A percentile compares a stretch with the other conserved stretches of the same genome.
phyloP scores from a whole-genome alignment of 2,329 filamentous ascomycete genomes.

The Magnaporthales sp. region DNA sequence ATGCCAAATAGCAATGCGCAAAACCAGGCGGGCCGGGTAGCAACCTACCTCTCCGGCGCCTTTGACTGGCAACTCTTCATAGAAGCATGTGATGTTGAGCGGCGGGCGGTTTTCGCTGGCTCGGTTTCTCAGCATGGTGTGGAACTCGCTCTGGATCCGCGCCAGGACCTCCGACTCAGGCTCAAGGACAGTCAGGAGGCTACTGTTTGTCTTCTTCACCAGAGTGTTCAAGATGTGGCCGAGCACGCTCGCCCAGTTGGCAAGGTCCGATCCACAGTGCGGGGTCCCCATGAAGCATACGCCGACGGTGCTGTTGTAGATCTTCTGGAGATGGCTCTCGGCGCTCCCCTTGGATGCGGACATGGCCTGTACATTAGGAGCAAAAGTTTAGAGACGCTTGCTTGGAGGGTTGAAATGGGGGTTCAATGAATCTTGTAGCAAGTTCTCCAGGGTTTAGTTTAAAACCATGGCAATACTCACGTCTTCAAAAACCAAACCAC shows the following conservation, averaged over 20 bases:
- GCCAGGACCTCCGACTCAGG: slow-evolving; percentile 18
- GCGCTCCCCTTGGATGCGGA: slow-evolving; percentile 20
- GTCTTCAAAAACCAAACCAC: slow-evolving; percentile 29
- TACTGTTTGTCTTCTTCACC: slow-evolving; percentile 21
- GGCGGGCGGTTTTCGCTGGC: slow-evolving; percentile 7
- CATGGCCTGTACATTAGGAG: slow-evolving; percentile 16
- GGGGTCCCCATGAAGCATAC: slow-evolving; percentile 30
- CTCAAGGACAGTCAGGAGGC: slow-evolving; percentile 18
- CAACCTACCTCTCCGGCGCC: slow-evolving; percentile 3
- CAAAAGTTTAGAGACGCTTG: background rate
- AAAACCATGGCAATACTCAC: background rate
- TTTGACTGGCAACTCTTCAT: slow-evolving; percentile 21
- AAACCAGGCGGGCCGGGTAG: slow-evolving; percentile 16
- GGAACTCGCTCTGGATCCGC: slow-evolving; percentile 16
- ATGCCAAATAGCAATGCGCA: slow-evolving; percentile 16
- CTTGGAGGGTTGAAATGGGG: no score
- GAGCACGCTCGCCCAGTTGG: slow-evolving; percentile 21
- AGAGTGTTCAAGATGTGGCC: slow-evolving; percentile 19
- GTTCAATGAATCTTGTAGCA: no score
- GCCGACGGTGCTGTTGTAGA: slow-evolving; percentile 19
- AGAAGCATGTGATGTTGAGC: slow-evolving; percentile 24
- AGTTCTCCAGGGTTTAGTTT: no score
- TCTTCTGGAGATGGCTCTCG: slow-evolving; percentile 17
- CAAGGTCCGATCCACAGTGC: slow-evolving; percentile 24
- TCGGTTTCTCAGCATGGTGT: slow-evolving; percentile 16